Evolutionary conservation across 2,329 filamentous ascomycete species (phyloP).

Genomic region (Fusarium keratoplasticum): DNA sequence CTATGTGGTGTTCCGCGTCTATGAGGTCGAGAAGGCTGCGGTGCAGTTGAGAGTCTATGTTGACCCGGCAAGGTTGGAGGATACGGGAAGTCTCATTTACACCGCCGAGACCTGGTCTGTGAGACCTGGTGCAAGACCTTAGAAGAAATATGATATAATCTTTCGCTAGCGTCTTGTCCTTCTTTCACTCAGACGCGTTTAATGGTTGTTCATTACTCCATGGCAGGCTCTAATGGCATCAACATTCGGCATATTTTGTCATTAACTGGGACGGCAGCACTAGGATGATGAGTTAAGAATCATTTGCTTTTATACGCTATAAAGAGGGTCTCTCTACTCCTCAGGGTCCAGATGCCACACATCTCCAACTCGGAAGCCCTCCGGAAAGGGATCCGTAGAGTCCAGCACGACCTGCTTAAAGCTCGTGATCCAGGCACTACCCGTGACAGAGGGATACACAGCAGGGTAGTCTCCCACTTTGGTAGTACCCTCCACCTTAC

Average conservation of each 20-base stretch:
- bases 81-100: background rate
- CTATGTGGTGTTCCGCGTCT: slow-evolving; percentile 8
- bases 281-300: background rate
- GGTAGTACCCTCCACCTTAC: slow-evolving; percentile 4
- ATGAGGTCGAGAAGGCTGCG: background rate
- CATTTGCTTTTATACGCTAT: background rate
- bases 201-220: background rate
- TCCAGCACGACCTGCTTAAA: slow-evolving; percentile 30
- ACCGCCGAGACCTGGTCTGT: slow-evolving; percentile 10
- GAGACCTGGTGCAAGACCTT: background rate
- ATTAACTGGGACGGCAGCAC: background rate
- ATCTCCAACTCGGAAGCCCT: slow-evolving; percentile 28
- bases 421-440: slow-evolving; percentile 30
- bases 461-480: slow-evolving; percentile 18
- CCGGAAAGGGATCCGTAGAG: slow-evolving; percentile 24
- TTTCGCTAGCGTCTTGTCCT: too few relatives aligned
- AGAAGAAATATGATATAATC: too few relatives aligned
- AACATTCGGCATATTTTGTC: too few relatives aligned
- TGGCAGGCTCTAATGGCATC: background rate
- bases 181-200: accelerated
- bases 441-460: slow-evolving; percentile 21
- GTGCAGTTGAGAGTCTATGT: slow-evolving; percentile 7
- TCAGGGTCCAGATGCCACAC: slow-evolving; percentile 18
- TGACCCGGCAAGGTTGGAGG: background rate
- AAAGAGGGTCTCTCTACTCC: background rate